phyloP scores from a whole-genome alignment of 148 eudicot species.

The Rhododendron griersonianum region DNA sequence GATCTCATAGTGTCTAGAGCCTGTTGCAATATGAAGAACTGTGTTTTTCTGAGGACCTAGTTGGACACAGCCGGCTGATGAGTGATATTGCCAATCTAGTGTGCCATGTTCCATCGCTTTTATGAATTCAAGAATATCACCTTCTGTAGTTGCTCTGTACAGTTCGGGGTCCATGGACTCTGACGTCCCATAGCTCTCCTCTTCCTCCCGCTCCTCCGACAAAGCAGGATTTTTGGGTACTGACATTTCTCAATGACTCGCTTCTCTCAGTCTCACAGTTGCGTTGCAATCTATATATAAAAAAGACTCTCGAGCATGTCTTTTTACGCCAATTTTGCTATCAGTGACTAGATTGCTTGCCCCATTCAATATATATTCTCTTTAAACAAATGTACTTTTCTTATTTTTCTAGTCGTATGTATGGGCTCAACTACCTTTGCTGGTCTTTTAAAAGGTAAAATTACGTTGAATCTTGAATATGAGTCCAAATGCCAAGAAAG shows the following conservation, averaged over 20 bases:
- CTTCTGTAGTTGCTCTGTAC: slow-evolving; percentile 21
- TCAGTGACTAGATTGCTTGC: not conserved
- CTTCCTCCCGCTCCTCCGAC: slow-evolving; percentile 13
- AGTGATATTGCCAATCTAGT: not conserved
- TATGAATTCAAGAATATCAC: slow-evolving; percentile 20
- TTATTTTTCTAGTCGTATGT: not conserved
- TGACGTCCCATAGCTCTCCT: slow-evolving; percentile 16
- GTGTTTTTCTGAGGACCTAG: slow-evolving; percentile 26
- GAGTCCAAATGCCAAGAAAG: not conserved
- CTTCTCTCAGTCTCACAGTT: not conserved
- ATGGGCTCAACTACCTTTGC: not conserved
- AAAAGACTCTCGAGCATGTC: not conserved
- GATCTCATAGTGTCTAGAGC: slow-evolving; percentile 13
- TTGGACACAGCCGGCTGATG: slow-evolving; percentile 21
- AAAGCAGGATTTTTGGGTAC: not conserved
- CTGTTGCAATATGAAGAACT: slow-evolving; percentile 24
- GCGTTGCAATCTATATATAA: not conserved
- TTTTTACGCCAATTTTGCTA: not conserved
- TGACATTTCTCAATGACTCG: slow-evolving; percentile 12
- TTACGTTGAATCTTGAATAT: not conserved
- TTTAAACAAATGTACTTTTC: not conserved
- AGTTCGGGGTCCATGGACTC: slow-evolving; percentile 24
- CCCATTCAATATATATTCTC: not conserved
- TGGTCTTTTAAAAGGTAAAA: not conserved
- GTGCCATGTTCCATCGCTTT: slow-evolving; percentile 12